Percentiles rank a stretch among this genome's conserved stretches.
Evolutionary conservation across 2,329 filamentous ascomycete species (phyloP).

Genomic region (Beauveria sp.): DNA sequence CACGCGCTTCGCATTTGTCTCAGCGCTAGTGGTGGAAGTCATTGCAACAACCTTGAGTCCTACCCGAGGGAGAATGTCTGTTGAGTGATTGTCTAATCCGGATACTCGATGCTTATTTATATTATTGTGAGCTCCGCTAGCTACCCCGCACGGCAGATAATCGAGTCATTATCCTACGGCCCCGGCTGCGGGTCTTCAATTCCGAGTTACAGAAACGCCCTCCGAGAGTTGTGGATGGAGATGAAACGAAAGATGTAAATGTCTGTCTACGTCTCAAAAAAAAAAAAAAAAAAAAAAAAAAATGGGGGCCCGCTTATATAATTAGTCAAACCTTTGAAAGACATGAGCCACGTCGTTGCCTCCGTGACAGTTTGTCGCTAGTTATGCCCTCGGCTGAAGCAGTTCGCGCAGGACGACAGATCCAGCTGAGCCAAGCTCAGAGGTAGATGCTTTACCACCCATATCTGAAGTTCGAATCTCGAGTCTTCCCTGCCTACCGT

Average conservation of each 20-base stretch:
- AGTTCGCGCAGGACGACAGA: constrained; percentile 8
- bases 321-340: not conserved
- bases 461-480: no score
- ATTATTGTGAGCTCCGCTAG: not conserved
- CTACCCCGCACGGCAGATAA: not conserved
- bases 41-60: not conserved
- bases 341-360: not conserved
- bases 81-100: not conserved
- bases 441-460: constrained; percentile 30
- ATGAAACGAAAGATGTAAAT: no score
- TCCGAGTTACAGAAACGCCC: not conserved
- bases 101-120: not conserved
- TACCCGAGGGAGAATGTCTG: not conserved
- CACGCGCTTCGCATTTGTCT: not conserved
- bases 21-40: not conserved
- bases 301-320: no score
- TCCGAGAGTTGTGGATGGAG: not conserved
- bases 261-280: no score
- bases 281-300: no score
- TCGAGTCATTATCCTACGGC: not conserved
- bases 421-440: constrained; percentile 58
- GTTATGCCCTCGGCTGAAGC: no score
- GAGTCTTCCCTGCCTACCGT: no score
- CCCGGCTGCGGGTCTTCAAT: not conserved
- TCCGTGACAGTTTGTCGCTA: not conserved